Percentiles rank a stretch among this genome's conserved stretches.
Evolutionary conservation across 495 filamentous ascomycete genomes (phyloP).

Genomic region (Paragyromitra xinjiangensis): DNA sequence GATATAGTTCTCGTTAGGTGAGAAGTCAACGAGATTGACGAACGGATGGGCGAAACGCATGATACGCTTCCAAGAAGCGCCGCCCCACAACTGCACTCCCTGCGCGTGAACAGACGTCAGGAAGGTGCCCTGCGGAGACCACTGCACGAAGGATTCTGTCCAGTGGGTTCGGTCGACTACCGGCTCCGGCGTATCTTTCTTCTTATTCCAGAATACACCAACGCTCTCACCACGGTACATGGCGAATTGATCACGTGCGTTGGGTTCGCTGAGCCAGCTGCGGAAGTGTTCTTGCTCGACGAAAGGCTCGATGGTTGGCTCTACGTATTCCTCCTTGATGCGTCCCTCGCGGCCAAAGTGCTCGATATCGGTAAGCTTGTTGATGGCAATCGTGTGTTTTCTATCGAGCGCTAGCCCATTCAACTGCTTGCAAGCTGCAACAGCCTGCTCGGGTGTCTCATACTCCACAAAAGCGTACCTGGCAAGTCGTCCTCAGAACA

Average conservation of each 20-base stretch:
- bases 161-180: constrained; percentile 90
- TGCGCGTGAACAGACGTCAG: constrained; percentile 92
- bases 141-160: constrained; percentile 97
- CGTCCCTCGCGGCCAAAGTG: constrained; percentile 92
- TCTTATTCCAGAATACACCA: constrained; percentile 98
- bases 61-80: constrained; percentile 83
- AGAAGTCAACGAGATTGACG: constrained; percentile 94
- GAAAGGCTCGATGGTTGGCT: constrained; percentile 79
- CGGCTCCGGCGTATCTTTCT: constrained; percentile 84
- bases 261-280: constrained; percentile 86
- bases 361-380: constrained; percentile 97
- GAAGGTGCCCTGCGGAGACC: constrained; percentile 93
- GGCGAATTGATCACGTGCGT: constrained; percentile 88
- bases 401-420: constrained; percentile 86
- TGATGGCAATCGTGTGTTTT: constrained; percentile 91
- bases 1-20: constrained; percentile 88
- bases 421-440: constrained; percentile 83
- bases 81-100: constrained; percentile 96
- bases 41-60: constrained; percentile 92
- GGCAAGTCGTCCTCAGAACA: constrained; percentile 41
- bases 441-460: constrained; percentile 84
- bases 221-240: constrained; percentile 90
- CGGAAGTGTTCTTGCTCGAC: constrained; percentile 91
- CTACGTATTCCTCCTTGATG: constrained; percentile 85
- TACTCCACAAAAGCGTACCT: constrained; percentile 96